Base-by-base conservation (phyloP, 139 green algal genomes). In the Limnomonas spitsbergensis region DNA sequence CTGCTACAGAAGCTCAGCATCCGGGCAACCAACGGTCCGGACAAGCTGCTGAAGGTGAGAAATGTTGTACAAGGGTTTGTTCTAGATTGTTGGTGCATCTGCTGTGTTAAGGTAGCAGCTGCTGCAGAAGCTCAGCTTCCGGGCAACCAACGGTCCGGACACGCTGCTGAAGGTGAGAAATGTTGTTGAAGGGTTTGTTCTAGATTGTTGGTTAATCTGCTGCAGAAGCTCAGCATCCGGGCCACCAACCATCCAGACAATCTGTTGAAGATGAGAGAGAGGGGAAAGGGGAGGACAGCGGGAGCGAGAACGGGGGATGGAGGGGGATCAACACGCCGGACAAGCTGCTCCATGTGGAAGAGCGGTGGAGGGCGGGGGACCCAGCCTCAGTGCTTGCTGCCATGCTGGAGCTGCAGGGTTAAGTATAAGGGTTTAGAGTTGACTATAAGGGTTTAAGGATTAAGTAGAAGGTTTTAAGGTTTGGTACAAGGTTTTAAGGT, bases 1-100 rank as follows among this genome's bases (percentile, higher is more conserved):
- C 90, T 99, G 80, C 91, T 99, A 78, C 94, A 99, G 85, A 99
- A 99, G 88, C 89, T 99, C 38, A 94, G 86, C 87, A 98, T 99
- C 38, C 86, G 96, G 0, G 88, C 96, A 4, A 94, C 91, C 38
- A 98, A 98, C 79, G 95, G 96, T 0, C 91, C 95, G 9, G 93
- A 98, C 77, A 98, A 97, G 80, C 90, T 99, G 9, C 84, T 99
- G 35, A 94, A 94, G 81, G 95, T 95, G 39, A 29, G 77, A 1
- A 2, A 26, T 56, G 47, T 9, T 56, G 47, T 56, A 56, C 47
- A 56, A 20, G 47, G 47, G 9, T n/a, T 56, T 56, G 47, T 56
- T 9, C 9, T 56, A 61, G 47, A 61, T n/a, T 61, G 9, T 61
- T n/a, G 47, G 9, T n/a, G 47, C 9, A 20, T 9, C 9, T 56